phyloP scores from a whole-genome alignment of 2,329 filamentous ascomycete species.

The Emmonsia crescens region DNA sequence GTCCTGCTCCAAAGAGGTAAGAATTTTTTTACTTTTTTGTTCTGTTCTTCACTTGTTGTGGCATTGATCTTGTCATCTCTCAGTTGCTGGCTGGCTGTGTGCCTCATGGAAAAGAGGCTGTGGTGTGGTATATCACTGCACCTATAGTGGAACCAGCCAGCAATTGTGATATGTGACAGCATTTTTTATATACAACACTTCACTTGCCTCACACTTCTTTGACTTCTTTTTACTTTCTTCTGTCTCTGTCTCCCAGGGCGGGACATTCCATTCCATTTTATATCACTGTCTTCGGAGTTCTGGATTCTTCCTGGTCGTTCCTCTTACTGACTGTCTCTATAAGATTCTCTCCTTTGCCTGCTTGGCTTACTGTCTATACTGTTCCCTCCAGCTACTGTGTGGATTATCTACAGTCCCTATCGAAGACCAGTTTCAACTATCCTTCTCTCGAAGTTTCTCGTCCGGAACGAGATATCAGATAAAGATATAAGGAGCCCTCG shows the following conservation, averaged over 20 bases:
- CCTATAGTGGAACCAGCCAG: background rate
- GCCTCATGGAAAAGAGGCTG: background rate
- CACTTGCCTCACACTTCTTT: background rate
- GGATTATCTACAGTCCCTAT: background rate
- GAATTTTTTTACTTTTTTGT: background rate
- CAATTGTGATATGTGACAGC: background rate
- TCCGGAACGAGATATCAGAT: conserved; percentile 2
- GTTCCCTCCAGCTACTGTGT: background rate
- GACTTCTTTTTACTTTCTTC: background rate
- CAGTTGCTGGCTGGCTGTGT: background rate
- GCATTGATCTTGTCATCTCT: background rate
- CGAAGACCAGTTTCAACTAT: background rate
- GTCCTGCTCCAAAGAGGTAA: background rate
- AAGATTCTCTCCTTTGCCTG: background rate
- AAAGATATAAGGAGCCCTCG: conserved; percentile 2
- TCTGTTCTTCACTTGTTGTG: background rate
- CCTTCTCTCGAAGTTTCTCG: conserved; percentile 3
- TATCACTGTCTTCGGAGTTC: background rate
- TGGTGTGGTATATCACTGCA: background rate
- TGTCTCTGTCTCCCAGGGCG: background rate
- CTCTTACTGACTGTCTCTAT: background rate
- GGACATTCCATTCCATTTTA: background rate
- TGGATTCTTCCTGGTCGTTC: background rate
- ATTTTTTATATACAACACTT: background rate
- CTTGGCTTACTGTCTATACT: background rate